These are phyloP conservation scores for Bipolaris sorokiniana DNA, from an alignment of 2,329 filamentous ascomycete genomes.

Conservation along the genomic window DNA sequence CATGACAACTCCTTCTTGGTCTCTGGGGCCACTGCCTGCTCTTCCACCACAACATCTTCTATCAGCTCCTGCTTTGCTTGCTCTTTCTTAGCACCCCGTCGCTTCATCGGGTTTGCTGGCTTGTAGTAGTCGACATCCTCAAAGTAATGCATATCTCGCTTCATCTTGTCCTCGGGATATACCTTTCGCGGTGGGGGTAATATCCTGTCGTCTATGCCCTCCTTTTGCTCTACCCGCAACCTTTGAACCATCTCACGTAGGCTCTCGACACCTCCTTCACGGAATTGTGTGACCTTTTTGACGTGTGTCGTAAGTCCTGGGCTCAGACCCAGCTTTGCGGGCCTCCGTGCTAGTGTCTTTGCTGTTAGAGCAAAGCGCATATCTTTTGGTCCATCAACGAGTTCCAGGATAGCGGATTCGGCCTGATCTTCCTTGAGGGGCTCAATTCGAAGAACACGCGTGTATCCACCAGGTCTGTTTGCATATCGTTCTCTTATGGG, in stretches of 20 bases:
- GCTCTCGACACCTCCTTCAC: slow-evolving; percentile 68
- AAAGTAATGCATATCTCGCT: slow-evolving; percentile 38
- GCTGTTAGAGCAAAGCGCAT: slow-evolving; percentile 95
- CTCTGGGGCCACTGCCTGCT: not conserved
- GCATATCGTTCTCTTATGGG: slow-evolving; percentile 80
- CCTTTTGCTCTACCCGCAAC: slow-evolving; percentile 35
- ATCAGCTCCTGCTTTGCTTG: not conserved
- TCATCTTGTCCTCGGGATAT: slow-evolving; percentile 37
- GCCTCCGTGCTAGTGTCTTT: slow-evolving; percentile 72
- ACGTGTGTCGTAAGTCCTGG: slow-evolving; percentile 79
- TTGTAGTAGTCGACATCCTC: slow-evolving; percentile 33
- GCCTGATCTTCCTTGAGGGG: slow-evolving; percentile 88
- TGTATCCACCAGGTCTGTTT: slow-evolving; percentile 86
- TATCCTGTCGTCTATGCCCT: slow-evolving; percentile 35
- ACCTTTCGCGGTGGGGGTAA: slow-evolving; percentile 41
- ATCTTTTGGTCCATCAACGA: slow-evolving; percentile 93
- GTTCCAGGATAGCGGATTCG: slow-evolving; percentile 85
- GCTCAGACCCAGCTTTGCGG: slow-evolving; percentile 63
- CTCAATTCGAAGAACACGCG: slow-evolving; percentile 89
- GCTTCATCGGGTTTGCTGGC: slow-evolving; percentile 26
- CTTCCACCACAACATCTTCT: not conserved
- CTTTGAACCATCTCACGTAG: slow-evolving; percentile 67
- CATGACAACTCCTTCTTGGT: not conserved
- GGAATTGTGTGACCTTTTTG: slow-evolving; percentile 79
- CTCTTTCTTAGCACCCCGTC: slow-evolving; percentile 4